phyloP scores from a whole-genome alignment of 768 basidiomycete species.

The Trametes gibbosa region DNA sequence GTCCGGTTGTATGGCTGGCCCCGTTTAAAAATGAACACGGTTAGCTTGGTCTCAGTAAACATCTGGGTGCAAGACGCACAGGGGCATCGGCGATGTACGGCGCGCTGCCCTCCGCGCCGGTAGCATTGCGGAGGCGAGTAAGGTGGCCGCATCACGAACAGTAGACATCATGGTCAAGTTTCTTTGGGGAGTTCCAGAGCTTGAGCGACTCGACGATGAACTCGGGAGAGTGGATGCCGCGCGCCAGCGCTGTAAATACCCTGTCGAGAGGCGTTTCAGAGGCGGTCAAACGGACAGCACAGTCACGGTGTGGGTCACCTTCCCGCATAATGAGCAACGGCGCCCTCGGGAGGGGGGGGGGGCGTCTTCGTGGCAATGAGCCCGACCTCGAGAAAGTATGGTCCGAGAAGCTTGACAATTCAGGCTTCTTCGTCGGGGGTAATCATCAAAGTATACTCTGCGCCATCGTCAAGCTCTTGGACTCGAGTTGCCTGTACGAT shows the following conservation, averaged over 20 bases:
- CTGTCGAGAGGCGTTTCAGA: background rate
- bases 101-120: conserved; percentile 5
- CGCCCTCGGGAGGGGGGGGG: conserved; percentile 5
- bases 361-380: background rate
- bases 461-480: background rate
- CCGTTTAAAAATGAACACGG: too few relatives aligned
- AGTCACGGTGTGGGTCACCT: conserved; percentile 21
- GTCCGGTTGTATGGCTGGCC: conserved; percentile 5
- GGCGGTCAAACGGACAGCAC: background rate
- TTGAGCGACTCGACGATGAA: conserved; percentile 18
- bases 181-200: conserved; percentile 5
- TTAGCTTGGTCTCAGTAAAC: too few relatives aligned
- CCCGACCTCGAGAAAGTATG: conserved; percentile 3
- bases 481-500: background rate
- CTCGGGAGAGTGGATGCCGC: conserved; percentile 14
- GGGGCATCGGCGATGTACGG: conserved; percentile 4
- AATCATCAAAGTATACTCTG: background rate
- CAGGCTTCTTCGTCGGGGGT: conserved; percentile 11
- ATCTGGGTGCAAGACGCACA: background rate
- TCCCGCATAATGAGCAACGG: conserved; percentile 10
- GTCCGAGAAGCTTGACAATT: conserved; percentile 8
- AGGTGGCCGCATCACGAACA: conserved; percentile 18
- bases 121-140: conserved; percentile 1
- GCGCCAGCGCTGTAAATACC: conserved; percentile 16
- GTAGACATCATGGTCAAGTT: conserved; percentile 20